A percentile compares a stretch with the other conserved stretches of the same genome.
phyloP scores from a whole-genome alignment of 208 protist species.

The Wallacemonas sp. region DNA sequence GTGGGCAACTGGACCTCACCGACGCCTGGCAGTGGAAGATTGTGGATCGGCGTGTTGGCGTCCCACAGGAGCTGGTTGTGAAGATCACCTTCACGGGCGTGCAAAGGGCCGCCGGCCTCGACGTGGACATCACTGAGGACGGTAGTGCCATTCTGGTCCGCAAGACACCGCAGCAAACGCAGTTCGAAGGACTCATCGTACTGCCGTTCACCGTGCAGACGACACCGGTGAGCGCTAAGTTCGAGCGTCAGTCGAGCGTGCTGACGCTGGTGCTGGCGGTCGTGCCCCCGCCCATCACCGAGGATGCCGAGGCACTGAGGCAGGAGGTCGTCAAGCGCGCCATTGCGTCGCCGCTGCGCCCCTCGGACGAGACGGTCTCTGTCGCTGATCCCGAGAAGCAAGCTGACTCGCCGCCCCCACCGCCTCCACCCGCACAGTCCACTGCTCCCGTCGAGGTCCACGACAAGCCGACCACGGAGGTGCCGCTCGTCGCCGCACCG shows the following conservation, averaged over 20 bases:
- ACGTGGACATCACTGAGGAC: conserved; percentile 59
- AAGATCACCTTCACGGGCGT: conserved; percentile 67
- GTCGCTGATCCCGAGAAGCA: neutral
- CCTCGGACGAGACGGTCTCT: neutral
- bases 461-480: conserved; percentile 7
- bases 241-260: conserved; percentile 43
- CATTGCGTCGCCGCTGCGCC: conserved; percentile 2
- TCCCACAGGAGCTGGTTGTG: conserved; percentile 79
- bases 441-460: conserved; percentile 3
- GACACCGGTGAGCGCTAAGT: conserved; percentile 58
- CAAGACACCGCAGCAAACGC: conserved; percentile 30
- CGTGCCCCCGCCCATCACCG: conserved; percentile 49
- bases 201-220: conserved; percentile 79
- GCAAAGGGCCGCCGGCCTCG: conserved; percentile 44
- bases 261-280: conserved; percentile 76
- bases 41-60: conserved; percentile 66
- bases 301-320: conserved; percentile 27
- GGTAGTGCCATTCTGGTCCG: conserved; percentile 48
- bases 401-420: no score
- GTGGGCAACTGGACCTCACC: conserved; percentile 69
- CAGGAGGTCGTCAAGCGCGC: conserved; percentile 25
- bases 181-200: conserved; percentile 58
- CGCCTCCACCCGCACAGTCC: neutral
- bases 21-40: conserved; percentile 83
- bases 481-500: neutral